Conservation (phyloP, 163 green algal genomes). For the Scenedesmus sp. region DNA sequence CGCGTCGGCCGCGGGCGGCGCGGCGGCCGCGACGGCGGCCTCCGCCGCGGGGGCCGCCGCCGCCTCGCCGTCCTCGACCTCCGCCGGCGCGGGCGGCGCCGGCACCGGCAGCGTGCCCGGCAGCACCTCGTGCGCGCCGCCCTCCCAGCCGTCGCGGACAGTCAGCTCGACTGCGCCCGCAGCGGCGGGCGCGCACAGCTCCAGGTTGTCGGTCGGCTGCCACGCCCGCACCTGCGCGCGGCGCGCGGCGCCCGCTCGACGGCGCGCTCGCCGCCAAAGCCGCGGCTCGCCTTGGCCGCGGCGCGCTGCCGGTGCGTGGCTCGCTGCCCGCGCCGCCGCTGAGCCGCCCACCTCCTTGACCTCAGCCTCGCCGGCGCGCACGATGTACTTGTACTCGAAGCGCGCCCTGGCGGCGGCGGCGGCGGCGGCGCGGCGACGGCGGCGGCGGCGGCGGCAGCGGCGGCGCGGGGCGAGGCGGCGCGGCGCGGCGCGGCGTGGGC, state of each 20-base stretch:
- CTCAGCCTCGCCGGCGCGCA: constrained; percentile 27
- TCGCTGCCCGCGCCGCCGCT: neutral
- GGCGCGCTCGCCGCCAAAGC: too few relatives aligned
- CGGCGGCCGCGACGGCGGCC: too few relatives aligned
- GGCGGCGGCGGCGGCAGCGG: neutral
- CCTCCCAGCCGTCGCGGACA: constrained; percentile 29
- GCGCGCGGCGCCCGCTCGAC: too few relatives aligned
- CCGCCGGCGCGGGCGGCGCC: neutral
- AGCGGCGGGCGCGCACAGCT: neutral
- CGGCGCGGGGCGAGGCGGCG: neutral
- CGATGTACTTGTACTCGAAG: constrained; percentile 58
- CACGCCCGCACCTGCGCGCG: neutral
- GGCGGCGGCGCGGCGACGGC: neutral
- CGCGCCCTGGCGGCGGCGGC: neutral
- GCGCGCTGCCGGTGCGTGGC: neutral
- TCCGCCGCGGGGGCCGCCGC: neutral
- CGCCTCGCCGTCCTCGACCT: neutral
- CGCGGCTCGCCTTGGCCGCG: too few relatives aligned
- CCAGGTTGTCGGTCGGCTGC: constrained; percentile 31
- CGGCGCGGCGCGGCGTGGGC: constrained; percentile 36
- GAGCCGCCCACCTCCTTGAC: neutral
- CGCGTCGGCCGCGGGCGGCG: neutral
- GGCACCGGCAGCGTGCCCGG: neutral
- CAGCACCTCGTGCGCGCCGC: neutral
- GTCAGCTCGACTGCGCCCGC: neutral